Evolutionary conservation across 257 asterid genomes (phyloP), one percentile per base, ranked within the genome.

Genomic region (Nicotiana paniculata): DNA sequence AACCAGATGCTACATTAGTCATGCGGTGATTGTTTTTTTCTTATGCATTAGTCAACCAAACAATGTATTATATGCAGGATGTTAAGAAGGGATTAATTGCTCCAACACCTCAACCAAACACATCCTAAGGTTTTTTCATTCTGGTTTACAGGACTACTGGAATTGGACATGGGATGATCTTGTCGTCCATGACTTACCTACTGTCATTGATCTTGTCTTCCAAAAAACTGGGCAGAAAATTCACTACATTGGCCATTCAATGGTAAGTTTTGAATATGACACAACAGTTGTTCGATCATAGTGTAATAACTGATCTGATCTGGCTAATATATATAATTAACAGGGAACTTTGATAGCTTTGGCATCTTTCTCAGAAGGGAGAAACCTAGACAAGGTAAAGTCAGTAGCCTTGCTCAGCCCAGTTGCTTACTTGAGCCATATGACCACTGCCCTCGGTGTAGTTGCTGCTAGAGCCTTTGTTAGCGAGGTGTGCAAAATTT

Each of bases 331-430:
- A n/a, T 10, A 10, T 8, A 0, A 13, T 61, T 21, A 16, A 35
- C 86, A 95, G 99, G 99, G 99, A 28, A 95, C 97, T 39, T 83
- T 95, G 87, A 89, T 92, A 64, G 97, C 97, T 3, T 75, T 93
- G 90, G 96, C 97, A 37, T 84, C 96, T 9, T 95, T 95, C 79
- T 88, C 98, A 0, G 90, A 91, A 82, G 94, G 99, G 78, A 91
- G 77, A 82, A 88, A 87, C 26, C 12, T 91, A 4, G 97, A 93
- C 75, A 95, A 90, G 91, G 89, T 95, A 16, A 90, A 75, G 86
- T 95, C 99, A 3, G 99, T 98, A 21, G 93, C 84, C 8, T 77
- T 95, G 85, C 72, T 95, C 35, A 90, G 97, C 90, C 99, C 99
- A n/a, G 85, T 93, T 69, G 99, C 99, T 12, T 95, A 91, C 75